Percentiles rank a stretch among this genome's conserved stretches.
Conservation (phyloP, 306 rosid genomes). For the Gastrolobium villosum region DNA sequence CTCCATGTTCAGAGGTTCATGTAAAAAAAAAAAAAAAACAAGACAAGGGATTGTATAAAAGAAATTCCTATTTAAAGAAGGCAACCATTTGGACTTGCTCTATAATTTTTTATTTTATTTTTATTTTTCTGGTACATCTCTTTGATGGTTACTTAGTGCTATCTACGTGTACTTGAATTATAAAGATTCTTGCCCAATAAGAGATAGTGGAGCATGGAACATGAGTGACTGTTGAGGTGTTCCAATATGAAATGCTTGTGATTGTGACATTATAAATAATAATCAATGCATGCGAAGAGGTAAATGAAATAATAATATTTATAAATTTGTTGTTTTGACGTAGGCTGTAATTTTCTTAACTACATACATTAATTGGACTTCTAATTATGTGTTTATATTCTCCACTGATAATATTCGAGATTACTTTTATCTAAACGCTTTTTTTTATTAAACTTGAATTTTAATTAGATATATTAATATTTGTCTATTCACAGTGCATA, state of each 20-base stretch:
- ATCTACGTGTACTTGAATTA: conserved; percentile 4
- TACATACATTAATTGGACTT: too few species aligned
- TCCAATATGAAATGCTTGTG: neutral
- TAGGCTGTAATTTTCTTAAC: too few species aligned
- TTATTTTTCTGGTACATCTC: neutral
- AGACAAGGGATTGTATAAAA: neutral
- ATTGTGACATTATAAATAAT: too few species aligned
- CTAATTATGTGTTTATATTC: too few species aligned
- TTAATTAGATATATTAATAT: too few species aligned
- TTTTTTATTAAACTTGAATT: too few species aligned
- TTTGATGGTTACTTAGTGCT: neutral
- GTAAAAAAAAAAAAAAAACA: neutral
- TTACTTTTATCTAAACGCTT: too few species aligned
- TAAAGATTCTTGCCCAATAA: conserved; percentile 24
- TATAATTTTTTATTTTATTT: neutral
- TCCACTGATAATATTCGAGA: too few species aligned
- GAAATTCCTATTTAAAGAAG: conserved; percentile 1
- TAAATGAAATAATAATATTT: neutral
- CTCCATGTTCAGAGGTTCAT: conserved; percentile 51
- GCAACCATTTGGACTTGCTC: neutral
- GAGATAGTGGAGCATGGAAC: conserved; percentile 8
- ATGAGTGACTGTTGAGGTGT: neutral
- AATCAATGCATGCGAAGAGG: neutral
- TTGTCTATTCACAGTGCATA: too few species aligned
- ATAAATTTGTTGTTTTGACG: too few species aligned